Conservation (phyloP, 2,329 filamentous ascomycete genomes). For the Botrytis medusae region DNA sequence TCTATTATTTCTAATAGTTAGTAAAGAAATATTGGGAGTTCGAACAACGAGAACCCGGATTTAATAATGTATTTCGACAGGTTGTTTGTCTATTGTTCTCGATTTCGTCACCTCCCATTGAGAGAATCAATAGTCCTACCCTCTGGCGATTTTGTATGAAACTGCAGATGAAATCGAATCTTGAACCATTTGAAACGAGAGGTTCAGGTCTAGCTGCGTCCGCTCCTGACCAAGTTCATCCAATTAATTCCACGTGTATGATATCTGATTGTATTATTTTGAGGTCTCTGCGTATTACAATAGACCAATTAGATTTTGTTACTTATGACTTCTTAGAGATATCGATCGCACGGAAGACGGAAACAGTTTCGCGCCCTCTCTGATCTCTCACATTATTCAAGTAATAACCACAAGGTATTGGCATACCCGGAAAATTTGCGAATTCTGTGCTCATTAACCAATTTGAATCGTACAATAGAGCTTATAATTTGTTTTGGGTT, state of each 20-base stretch:
- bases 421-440: background rate
- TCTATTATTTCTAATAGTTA: background rate
- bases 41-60: background rate
- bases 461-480: background rate
- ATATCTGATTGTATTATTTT: background rate
- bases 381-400: background rate
- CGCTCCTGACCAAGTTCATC: too few relatives aligned
- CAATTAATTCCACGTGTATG: background rate
- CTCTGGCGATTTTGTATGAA: fast-evolving
- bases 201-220: background rate
- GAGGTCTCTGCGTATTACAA: background rate
- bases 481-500: background rate
- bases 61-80: background rate
- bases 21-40: background rate
- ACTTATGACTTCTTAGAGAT: background rate
- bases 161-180: background rate
- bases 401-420: background rate
- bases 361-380: background rate
- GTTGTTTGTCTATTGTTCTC: background rate
- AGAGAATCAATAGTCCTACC: fast-evolving
- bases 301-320: fast-evolving
- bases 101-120: background rate
- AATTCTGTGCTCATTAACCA: background rate
- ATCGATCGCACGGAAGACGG: fast-evolving
- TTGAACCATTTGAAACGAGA: background rate